These are phyloP conservation scores for Phytophthora agathidicida DNA, from an alignment of 352 stramenopile species.

Conservation along the genomic window DNA sequence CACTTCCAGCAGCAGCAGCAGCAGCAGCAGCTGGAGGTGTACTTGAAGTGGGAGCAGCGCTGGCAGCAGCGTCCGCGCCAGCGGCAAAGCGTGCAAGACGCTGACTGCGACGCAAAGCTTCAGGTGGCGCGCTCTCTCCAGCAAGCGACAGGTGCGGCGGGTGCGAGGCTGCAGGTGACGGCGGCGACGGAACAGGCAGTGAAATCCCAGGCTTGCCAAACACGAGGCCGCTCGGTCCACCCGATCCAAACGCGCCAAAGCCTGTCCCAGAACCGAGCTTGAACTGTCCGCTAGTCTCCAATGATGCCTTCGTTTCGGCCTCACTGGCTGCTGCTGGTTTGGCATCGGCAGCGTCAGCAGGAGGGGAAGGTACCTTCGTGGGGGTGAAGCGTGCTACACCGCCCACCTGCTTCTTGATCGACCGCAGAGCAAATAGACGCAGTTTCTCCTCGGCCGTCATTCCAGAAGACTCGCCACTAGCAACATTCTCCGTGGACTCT, in stretches of 20 bases:
- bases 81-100: slow-evolving; percentile 53
- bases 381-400: slow-evolving; percentile 32
- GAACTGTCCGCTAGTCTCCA: slow-evolving; percentile 35
- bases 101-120: slow-evolving; percentile 52
- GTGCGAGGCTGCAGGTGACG: slow-evolving; percentile 37
- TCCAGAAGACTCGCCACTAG: slow-evolving; percentile 11
- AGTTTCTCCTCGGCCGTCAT: slow-evolving; percentile 68
- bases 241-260: slow-evolving; percentile 58
- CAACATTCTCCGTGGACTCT: slow-evolving; percentile 8
- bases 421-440: slow-evolving; percentile 66
- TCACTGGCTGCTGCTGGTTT: slow-evolving; percentile 27
- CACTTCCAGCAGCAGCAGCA: slow-evolving; percentile 10
- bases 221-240: slow-evolving; percentile 59
- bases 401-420: slow-evolving; percentile 69
- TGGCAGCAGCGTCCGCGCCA: slow-evolving; percentile 19
- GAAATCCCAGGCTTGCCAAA: slow-evolving; percentile 83
- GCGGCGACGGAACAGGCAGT: slow-evolving; percentile 63
- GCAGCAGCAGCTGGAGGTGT: not conserved
- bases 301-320: slow-evolving; percentile 17
- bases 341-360: slow-evolving; percentile 18
- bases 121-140: slow-evolving; percentile 30
- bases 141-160: slow-evolving; percentile 27
- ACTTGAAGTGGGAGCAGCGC: slow-evolving; percentile 5
- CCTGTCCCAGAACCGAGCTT: slow-evolving; percentile 35
- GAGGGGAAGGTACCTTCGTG: slow-evolving; percentile 21